Evolutionary conservation across 2,329 filamentous ascomycete genomes (phyloP).

Genomic region (Amauroascus verrucosus): DNA sequence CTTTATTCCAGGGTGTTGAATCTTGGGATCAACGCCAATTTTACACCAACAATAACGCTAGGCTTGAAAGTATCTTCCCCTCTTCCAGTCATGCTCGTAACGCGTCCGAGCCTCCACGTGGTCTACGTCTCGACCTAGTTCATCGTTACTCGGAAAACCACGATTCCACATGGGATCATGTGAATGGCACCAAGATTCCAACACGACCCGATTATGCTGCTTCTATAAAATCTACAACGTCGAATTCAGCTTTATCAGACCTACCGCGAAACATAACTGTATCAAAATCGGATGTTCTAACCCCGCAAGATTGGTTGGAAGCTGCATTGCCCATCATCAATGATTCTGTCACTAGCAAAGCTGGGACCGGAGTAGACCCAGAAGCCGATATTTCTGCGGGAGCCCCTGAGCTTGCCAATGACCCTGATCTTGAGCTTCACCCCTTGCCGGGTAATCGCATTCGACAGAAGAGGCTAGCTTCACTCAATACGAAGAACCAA

Average conservation of each 20-base stretch:
- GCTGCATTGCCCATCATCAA: conserved; percentile 25
- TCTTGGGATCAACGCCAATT: conserved; percentile 23
- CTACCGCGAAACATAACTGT: not conserved
- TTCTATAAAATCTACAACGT: not conserved
- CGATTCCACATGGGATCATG: not conserved
- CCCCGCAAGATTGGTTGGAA: conserved; percentile 35
- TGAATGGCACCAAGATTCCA: not conserved
- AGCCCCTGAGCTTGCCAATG: not conserved
- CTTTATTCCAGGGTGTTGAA: conserved; percentile 25
- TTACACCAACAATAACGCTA: conserved; percentile 16
- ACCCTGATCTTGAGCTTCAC: not conserved
- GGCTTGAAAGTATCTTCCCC: conserved; percentile 27
- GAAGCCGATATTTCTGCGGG: not conserved
- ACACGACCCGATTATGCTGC: not conserved
- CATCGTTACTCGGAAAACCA: not conserved
- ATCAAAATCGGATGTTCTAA: conserved; percentile 26
- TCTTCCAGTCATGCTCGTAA: conserved; percentile 17
- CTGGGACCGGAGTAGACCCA: conserved; percentile 13
- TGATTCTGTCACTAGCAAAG: conserved; percentile 11
- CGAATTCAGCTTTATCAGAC: conserved; percentile 5
- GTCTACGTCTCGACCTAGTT: not conserved
- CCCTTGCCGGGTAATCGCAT: not conserved
- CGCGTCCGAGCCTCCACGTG: conserved; percentile 4
- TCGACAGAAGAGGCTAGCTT: not conserved
- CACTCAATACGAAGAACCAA: not conserved